Percentiles rank a stretch among this genome's conserved stretches.
phyloP scores from a whole-genome alignment of 164 flowering plant species.

The Malania oleifera region DNA sequence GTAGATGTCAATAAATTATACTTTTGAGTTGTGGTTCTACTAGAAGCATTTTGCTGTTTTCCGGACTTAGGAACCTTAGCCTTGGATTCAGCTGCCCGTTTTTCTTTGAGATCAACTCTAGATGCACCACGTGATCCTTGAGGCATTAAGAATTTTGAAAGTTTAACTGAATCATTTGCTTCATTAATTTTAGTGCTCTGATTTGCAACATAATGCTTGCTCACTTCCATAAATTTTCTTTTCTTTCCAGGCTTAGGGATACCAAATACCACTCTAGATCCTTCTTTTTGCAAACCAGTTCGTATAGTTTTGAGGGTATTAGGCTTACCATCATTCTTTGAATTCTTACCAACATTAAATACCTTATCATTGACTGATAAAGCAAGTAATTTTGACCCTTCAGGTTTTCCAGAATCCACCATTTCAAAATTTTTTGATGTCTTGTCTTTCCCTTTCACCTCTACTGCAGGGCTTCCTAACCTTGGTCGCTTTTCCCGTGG shows the following conservation, averaged over 20 bases:
- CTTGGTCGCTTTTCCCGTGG: slow-evolving; percentile 69
- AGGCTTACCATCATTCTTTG: slow-evolving; percentile 36
- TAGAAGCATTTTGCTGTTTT: slow-evolving; percentile 31
- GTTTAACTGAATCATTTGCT: slow-evolving; percentile 45
- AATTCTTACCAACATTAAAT: slow-evolving; percentile 60
- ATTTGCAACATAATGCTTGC: slow-evolving; percentile 78
- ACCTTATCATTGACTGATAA: slow-evolving; percentile 51
- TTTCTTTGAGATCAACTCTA: slow-evolving; percentile 54
- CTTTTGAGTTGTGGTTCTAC: slow-evolving; percentile 38
- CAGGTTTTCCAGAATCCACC: slow-evolving; percentile 36
- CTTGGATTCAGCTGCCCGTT: slow-evolving; percentile 43
- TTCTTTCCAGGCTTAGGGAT: slow-evolving; percentile 97
- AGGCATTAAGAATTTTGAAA: slow-evolving; percentile 52
- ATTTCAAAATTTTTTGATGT: slow-evolving; percentile 18
- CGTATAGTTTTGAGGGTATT: slow-evolving; percentile 43
- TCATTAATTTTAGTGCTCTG: slow-evolving; percentile 31
- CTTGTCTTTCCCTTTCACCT: slow-evolving; percentile 38
- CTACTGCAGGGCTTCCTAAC: slow-evolving; percentile 34
- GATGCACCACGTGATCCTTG: slow-evolving; percentile 58
- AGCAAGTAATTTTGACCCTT: slow-evolving; percentile 31
- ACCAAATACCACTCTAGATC: slow-evolving; percentile 76
- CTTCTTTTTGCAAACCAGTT: slow-evolving; percentile 69
- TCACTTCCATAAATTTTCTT: slow-evolving; percentile 94
- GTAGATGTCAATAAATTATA: slow-evolving; percentile 21
- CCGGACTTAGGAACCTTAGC: slow-evolving; percentile 44